Conservation (phyloP, 2,329 filamentous ascomycete genomes). For the Ilyonectria sp. region DNA sequence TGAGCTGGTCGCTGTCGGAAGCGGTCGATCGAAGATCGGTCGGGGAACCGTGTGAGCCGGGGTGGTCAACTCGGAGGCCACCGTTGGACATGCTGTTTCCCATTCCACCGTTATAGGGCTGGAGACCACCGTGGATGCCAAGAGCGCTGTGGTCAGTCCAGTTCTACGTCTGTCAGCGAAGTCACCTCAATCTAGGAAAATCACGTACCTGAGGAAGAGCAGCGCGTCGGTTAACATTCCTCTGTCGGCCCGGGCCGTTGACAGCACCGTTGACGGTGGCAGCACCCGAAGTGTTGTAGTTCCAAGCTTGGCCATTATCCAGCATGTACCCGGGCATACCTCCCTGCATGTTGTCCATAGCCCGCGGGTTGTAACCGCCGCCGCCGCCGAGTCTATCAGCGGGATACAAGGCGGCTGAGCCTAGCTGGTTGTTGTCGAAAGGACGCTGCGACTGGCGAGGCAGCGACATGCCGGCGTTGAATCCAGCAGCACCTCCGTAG, state of each 20-base stretch:
- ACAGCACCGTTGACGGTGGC: constrained; percentile 74
- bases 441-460: constrained; percentile 76
- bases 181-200: background rate
- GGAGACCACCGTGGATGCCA: constrained; percentile 58
- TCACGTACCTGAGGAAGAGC: constrained; percentile 81
- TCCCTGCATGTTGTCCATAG: constrained; percentile 64
- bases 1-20: constrained; percentile 85
- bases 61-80: constrained; percentile 61
- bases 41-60: constrained; percentile 58
- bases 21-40: constrained; percentile 59
- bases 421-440: constrained; percentile 82
- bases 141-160: constrained; percentile 66
- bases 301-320: constrained; percentile 86
- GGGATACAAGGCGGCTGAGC: constrained; percentile 76
- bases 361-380: constrained; percentile 72
- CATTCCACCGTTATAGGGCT: constrained; percentile 54
- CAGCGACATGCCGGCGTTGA: constrained; percentile 62
- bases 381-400: constrained; percentile 76
- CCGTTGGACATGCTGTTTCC: constrained; percentile 57
- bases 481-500: constrained; percentile 64
- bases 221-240: constrained; percentile 68
- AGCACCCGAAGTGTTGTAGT: constrained; percentile 78
- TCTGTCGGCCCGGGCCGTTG: constrained; percentile 73
- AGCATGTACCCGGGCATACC: constrained; percentile 66
- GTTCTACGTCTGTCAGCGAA: constrained; percentile 54